Percentiles rank a stretch among this genome's conserved stretches.
phyloP scores from a whole-genome alignment of 768 basidiomycete species.

The Leccinum sublutescens region DNA sequence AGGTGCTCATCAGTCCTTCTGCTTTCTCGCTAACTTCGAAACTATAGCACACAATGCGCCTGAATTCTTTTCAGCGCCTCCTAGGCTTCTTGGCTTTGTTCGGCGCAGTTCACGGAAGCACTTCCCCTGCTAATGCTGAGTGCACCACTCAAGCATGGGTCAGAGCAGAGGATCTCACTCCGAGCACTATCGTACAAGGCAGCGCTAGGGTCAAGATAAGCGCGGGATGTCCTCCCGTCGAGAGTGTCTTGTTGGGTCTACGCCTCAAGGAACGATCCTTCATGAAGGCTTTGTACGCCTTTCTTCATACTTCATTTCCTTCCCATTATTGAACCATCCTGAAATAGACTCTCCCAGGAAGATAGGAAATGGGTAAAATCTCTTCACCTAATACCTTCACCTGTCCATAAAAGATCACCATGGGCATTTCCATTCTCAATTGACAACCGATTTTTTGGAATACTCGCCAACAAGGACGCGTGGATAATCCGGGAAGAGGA shows the following conservation, averaged over 20 bases:
- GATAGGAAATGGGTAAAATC: not conserved
- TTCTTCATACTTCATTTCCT: not conserved
- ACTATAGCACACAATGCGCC: not conserved
- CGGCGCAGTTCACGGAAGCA: not conserved
- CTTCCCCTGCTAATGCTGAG: not conserved
- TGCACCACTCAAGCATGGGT: slow-evolving; percentile 17
- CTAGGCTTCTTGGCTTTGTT: slow-evolving; percentile 3
- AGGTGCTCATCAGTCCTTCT: not conserved
- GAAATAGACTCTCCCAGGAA: slow-evolving; percentile 5
- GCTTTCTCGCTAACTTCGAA: not conserved
- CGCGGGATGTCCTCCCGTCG: slow-evolving; percentile 10
- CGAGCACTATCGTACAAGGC: slow-evolving; percentile 9
- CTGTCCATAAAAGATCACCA: not conserved
- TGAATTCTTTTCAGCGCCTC: not conserved
- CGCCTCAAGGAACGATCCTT: slow-evolving; percentile 23
- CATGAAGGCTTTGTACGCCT: slow-evolving; percentile 12
- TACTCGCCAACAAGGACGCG: slow-evolving; percentile 8
- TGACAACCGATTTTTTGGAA: not conserved
- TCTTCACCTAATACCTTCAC: not conserved
- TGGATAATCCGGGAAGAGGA: slow-evolving; percentile 23
- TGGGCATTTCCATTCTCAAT: not conserved
- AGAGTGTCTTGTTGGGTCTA: slow-evolving; percentile 8
- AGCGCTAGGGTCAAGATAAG: slow-evolving; percentile 18
- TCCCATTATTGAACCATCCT: not conserved
- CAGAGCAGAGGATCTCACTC: slow-evolving; percentile 20